These are phyloP conservation scores for Karstenula rhodostoma DNA, from an alignment of 2,329 filamentous ascomycete genomes.

Conservation along the genomic window DNA sequence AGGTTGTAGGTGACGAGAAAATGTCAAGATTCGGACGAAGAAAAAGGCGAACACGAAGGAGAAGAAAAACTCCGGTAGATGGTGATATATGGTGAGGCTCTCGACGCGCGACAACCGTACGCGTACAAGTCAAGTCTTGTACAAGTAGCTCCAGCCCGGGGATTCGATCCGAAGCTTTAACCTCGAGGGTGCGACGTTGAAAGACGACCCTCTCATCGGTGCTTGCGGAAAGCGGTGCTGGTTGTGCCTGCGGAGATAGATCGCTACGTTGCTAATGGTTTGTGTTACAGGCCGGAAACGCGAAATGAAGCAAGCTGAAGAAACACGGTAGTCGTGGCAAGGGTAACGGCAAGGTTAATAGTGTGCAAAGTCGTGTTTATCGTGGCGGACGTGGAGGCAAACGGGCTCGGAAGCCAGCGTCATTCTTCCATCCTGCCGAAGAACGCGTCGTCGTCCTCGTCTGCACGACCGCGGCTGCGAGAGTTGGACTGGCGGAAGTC, in stretches of 20 bases:
- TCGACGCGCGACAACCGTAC: slow-evolving; percentile 42
- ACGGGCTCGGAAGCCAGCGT: slow-evolving; percentile 9
- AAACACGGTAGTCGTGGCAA: neutral
- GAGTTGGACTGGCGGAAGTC: slow-evolving; percentile 61
- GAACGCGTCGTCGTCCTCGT: slow-evolving; percentile 93
- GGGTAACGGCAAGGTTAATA: slow-evolving; percentile 6
- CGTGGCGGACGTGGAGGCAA: slow-evolving; percentile 18
- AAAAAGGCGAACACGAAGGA: slow-evolving; percentile 12
- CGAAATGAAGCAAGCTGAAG: slow-evolving; percentile 1
- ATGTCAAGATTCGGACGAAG: slow-evolving; percentile 24
- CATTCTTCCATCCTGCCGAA: slow-evolving; percentile 94
- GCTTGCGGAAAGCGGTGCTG: slow-evolving; percentile 40
- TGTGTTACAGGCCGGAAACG: slow-evolving; percentile 47
- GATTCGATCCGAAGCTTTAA: slow-evolving; percentile 43
- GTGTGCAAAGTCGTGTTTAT: slow-evolving; percentile 12
- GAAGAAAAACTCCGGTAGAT: slow-evolving; percentile 29
- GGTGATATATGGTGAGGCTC: slow-evolving; percentile 37
- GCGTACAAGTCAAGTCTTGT: slow-evolving; percentile 16
- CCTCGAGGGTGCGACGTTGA: slow-evolving; percentile 46
- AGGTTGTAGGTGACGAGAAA: slow-evolving; percentile 18
- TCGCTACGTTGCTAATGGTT: slow-evolving; percentile 46
- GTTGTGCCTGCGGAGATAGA: slow-evolving; percentile 48
- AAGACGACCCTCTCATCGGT: slow-evolving; percentile 54
- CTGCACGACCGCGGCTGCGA: slow-evolving; percentile 66
- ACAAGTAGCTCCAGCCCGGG: slow-evolving; percentile 15